Conservation (phyloP, 345 rosid species). For the Camelina hispida region DNA sequence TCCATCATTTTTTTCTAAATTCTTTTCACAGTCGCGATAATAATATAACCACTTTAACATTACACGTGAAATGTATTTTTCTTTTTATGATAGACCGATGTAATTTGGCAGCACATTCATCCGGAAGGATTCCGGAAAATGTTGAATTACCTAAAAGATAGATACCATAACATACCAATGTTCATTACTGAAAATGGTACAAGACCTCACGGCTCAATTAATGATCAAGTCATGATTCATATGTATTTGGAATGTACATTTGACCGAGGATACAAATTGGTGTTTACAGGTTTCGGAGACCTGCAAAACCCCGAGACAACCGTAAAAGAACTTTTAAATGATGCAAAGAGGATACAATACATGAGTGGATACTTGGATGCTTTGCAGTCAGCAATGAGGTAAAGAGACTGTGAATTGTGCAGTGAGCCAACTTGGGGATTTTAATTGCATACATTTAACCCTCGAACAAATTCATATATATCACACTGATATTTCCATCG, state of each 20-base stretch:
- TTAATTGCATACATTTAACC: not conserved
- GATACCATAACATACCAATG: slow-evolving; percentile 60
- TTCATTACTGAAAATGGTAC: slow-evolving; percentile 72
- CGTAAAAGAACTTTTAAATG: slow-evolving; percentile 45
- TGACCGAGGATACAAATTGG: not conserved
- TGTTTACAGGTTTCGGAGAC: slow-evolving; percentile 55
- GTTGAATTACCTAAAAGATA: slow-evolving; percentile 53
- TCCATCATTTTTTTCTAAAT: not conserved
- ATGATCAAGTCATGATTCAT: not conserved
- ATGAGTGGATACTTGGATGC: slow-evolving; percentile 57
- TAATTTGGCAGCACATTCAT: slow-evolving; percentile 55
- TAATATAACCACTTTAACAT: not conserved
- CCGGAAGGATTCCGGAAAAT: slow-evolving; percentile 57
- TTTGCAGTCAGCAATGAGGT: slow-evolving; percentile 61
- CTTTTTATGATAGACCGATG: slow-evolving; percentile 51
- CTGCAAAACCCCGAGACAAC: slow-evolving; percentile 31
- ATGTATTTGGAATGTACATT: slow-evolving; percentile 1
- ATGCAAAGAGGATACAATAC: slow-evolving; percentile 60
- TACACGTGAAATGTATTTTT: not conserved
- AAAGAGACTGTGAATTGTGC: not conserved
- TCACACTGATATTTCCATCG: not conserved
- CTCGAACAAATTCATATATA: not conserved
- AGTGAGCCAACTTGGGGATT: not conserved
- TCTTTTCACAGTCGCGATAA: no score
- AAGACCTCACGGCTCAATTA: not conserved